Conservation (phyloP, 2,329 filamentous ascomycete genomes). For the Alternaria arborescens region DNA sequence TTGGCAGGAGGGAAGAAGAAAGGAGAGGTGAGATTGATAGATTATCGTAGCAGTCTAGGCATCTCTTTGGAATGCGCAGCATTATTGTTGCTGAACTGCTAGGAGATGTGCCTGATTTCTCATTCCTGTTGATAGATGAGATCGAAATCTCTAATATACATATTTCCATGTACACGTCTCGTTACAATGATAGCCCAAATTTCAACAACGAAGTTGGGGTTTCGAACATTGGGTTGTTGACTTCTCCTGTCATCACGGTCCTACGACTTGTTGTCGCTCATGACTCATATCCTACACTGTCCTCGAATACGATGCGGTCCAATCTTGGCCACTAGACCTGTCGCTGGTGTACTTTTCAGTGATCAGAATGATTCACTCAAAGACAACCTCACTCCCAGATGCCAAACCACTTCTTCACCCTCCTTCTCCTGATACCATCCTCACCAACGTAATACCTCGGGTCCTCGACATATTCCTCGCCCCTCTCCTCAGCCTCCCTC, state of each 20-base stretch:
- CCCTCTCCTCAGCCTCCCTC: conserved; percentile 44
- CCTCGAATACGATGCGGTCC: neutral
- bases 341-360: neutral
- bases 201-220: neutral
- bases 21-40: neutral
- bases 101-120: neutral
- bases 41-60: neutral
- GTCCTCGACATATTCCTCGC: conserved; percentile 49
- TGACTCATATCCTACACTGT: neutral
- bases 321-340: neutral
- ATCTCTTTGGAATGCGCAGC: neutral
- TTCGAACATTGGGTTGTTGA: neutral
- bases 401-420: conserved; percentile 82
- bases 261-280: neutral
- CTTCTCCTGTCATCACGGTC: neutral
- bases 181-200: neutral
- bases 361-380: neutral
- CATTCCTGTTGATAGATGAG: neutral
- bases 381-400: conserved; percentile 66
- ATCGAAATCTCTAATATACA: conserved; percentile 3
- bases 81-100: neutral
- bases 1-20: conserved; percentile 35
- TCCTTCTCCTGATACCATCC: conserved; percentile 59
- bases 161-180: conserved; percentile 5
- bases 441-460: conserved; percentile 50